Evolutionary conservation across 768 basidiomycete genomes (phyloP).

Genomic region (Serendipita vermifera): DNA sequence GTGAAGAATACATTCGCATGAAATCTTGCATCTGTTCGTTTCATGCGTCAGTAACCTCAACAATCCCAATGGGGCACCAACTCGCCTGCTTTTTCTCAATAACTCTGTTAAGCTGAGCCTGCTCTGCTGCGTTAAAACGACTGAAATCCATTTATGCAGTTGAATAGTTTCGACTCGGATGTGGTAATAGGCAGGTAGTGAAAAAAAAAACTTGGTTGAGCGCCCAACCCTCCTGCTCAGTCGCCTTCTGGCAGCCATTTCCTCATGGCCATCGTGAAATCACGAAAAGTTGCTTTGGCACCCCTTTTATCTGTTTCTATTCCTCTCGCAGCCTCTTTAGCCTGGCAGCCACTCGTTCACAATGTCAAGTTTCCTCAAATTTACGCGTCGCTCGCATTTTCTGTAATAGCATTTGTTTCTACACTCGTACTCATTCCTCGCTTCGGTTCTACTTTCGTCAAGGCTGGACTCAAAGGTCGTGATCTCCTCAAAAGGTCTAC

Average conservation of each 20-base stretch:
- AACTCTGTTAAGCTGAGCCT: slow-evolving; percentile 88
- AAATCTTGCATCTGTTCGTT: slow-evolving; percentile 89
- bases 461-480: slow-evolving; percentile 68
- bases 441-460: slow-evolving; percentile 66
- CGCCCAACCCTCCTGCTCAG: neutral
- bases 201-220: neutral
- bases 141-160: slow-evolving; percentile 99
- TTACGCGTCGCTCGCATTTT: slow-evolving; percentile 70
- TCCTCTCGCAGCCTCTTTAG: slow-evolving; percentile 1
- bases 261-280: slow-evolving; percentile 6
- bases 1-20: slow-evolving; percentile 81
- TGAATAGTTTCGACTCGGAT: neutral
- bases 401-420: slow-evolving; percentile 65
- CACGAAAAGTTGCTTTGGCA: neutral
- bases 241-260: neutral
- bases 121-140: slow-evolving; percentile 75
- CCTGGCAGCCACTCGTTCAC: slow-evolving; percentile 5
- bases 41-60: neutral
- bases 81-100: slow-evolving; percentile 94
- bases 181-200: neutral
- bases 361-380: slow-evolving; percentile 28
- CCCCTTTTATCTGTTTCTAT: neutral
- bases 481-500: slow-evolving; percentile 77
- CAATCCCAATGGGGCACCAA: neutral
- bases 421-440: slow-evolving; percentile 71